Conservation (phyloP, 2,329 filamentous ascomycete genomes). For the Alternaria brassicae region DNA sequence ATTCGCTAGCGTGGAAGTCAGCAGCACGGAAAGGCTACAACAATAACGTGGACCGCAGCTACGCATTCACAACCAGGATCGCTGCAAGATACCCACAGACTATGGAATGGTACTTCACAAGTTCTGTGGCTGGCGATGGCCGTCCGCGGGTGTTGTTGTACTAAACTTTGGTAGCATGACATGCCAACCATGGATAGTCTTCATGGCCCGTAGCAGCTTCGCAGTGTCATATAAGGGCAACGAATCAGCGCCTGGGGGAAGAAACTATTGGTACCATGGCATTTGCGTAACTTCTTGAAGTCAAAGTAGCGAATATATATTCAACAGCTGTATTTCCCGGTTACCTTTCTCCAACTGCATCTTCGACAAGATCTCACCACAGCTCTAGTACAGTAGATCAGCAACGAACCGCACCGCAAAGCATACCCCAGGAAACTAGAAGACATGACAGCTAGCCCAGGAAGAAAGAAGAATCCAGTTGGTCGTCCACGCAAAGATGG, state of each 20-base stretch:
- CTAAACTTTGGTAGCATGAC: background rate
- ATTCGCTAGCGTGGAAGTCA: background rate
- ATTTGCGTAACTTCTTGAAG: background rate
- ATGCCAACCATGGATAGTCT: background rate
- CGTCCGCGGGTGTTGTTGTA: background rate
- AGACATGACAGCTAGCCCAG: background rate
- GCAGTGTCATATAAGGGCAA: background rate
- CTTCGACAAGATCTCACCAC: background rate
- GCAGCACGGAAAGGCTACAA: background rate
- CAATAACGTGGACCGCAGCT: background rate
- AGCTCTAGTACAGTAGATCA: background rate
- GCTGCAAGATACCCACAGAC: too few species aligned
- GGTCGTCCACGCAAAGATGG: slow-evolving; percentile 3
- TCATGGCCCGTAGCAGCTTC: background rate
- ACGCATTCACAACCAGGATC: background rate
- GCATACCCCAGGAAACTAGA: background rate
- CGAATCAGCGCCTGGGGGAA: background rate
- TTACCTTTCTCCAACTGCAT: background rate
- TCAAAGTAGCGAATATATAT: background rate
- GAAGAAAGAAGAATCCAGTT: background rate
- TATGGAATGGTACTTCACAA: fast-evolving
- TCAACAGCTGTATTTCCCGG: background rate
- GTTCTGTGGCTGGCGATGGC: background rate
- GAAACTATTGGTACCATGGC: background rate
- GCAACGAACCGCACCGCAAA: background rate